A percentile compares a stretch with the other conserved stretches of the same genome.
These are phyloP conservation scores for Xanthoparmelia taractica DNA, from an alignment of 495 filamentous ascomycete genomes.

Conservation along the genomic window DNA sequence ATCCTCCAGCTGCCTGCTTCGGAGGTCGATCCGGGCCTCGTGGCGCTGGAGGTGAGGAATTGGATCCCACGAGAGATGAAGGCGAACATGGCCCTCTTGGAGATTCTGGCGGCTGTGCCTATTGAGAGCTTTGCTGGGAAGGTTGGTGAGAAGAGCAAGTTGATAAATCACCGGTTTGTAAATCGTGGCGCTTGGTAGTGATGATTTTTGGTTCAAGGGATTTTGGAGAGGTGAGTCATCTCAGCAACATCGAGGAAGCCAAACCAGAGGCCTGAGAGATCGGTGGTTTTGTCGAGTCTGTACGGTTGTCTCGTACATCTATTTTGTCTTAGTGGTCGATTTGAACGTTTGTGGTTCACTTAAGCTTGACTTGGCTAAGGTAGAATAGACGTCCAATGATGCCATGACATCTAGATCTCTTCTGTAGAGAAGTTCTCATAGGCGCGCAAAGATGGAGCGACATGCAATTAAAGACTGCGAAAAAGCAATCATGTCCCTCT, in stretches of 20 bases:
- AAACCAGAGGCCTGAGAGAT: too few species aligned
- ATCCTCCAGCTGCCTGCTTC: slow-evolving; percentile 38
- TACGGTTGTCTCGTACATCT: too few species aligned
- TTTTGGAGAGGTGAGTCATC: too few species aligned
- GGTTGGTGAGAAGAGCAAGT: too few species aligned
- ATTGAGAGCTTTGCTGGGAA: too few species aligned
- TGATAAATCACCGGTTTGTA: too few species aligned
- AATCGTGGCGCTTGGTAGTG: too few species aligned
- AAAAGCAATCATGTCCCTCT: slow-evolving; percentile 2
- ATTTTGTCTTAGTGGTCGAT: too few species aligned
- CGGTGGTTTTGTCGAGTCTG: too few species aligned
- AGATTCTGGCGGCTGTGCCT: too few species aligned
- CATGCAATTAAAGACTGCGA: not conserved
- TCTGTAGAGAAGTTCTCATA: not conserved
- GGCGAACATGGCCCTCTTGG: not conserved
- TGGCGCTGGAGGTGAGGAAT: not conserved
- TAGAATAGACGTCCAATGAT: not conserved
- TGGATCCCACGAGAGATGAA: not conserved
- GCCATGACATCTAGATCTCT: not conserved
- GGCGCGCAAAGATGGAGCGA: not conserved
- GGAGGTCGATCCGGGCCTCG: slow-evolving; percentile 33
- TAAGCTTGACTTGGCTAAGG: not conserved
- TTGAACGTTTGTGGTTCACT: not conserved
- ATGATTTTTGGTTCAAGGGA: too few species aligned
- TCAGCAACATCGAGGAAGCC: too few species aligned